Evolutionary conservation across 805 yeast genomes (phyloP), one percentile per base, ranked within the genome.

Genomic region (Hanseniaspora osmophila): DNA sequence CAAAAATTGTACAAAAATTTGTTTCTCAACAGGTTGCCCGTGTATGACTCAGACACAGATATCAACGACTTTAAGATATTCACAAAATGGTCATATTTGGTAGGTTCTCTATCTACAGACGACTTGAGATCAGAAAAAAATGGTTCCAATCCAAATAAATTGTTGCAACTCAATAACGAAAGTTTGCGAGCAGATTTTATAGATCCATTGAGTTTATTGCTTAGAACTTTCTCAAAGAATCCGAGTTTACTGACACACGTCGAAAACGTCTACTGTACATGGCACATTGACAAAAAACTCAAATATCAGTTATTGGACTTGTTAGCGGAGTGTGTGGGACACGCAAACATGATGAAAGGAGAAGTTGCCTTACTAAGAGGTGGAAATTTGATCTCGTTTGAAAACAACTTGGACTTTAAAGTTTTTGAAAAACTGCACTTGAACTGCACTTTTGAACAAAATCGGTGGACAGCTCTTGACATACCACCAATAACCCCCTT

Each of bases 351-450:
- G 6, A 35, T n/a, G 18, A 35, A 35, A n/a, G n/a, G 18, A n/a
- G 38, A 10, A n/a, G 18, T 18, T 9, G 29, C 13, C 3, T 2
- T 18, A 7, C 33, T 38, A 19, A 38, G 33, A 22, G 43, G 37
- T 10, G 15, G 2, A n/a, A 38, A 33, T 16, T 17, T 45, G 17
- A 45, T 22, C 16, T 41, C 45, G 2, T 30, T 46, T 30, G 45
- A 42, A 9, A 46, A 46, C 13, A 43, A 40, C 5, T 32, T 46
- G 30, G 43, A 46, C 37, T 30, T 38, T 6, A 42, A 39, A 17
- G 27, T 42, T 7, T 42, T 46, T 30, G 27, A 38, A 9, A 27
- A 42, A 32, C n/a, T 46, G 2, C 35, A 39, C 10, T 39, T 15
- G 6, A 45, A 33, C 17, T 13, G n/a, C 9, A n/a, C 17, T 15